Evolutionary conservation across 2,329 filamentous ascomycete species (phyloP).

Genomic region (Cucurbitaria berberidis): DNA sequence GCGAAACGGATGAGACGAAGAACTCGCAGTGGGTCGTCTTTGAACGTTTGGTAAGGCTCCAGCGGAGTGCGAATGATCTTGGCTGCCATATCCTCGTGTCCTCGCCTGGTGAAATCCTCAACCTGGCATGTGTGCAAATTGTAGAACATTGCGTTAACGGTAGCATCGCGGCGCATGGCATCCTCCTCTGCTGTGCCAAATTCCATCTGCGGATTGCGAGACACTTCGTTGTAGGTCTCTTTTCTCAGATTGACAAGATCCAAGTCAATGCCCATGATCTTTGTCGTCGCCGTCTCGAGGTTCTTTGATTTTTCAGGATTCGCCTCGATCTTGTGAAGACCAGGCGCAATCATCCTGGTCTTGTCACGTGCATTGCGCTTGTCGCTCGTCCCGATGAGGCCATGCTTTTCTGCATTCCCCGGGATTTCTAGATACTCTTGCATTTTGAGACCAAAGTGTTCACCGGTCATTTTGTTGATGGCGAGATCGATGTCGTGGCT

Average conservation of each 20-base stretch:
- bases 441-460: constrained; percentile 73
- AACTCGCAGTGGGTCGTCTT: constrained; percentile 88
- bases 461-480: constrained; percentile 85
- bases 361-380: constrained; percentile 50
- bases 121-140: constrained; percentile 80
- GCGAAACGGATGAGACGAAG: constrained; percentile 89
- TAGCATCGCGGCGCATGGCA: constrained; percentile 86
- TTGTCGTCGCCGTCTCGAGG: constrained; percentile 87
- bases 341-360: constrained; percentile 67
- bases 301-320: constrained; percentile 98
- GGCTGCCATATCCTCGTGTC: constrained; percentile 74
- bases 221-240: constrained; percentile 88
- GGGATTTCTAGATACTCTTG: constrained; percentile 69
- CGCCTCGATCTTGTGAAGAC: constrained; percentile 83
- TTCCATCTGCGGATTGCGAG: constrained; percentile 88
- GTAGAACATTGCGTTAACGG: constrained; percentile 95
- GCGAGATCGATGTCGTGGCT: constrained; percentile 86
- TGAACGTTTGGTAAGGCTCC: constrained; percentile 89
- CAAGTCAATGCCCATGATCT: constrained; percentile 83
- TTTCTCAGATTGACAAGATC: constrained; percentile 94
- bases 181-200: constrained; percentile 93
- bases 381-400: constrained; percentile 49
- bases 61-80: constrained; percentile 83
- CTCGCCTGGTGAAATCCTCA: constrained; percentile 81
- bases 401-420: constrained; percentile 67